phyloP scores from a whole-genome alignment of 2,329 filamentous ascomycete species.

The Xylaria sp. region DNA sequence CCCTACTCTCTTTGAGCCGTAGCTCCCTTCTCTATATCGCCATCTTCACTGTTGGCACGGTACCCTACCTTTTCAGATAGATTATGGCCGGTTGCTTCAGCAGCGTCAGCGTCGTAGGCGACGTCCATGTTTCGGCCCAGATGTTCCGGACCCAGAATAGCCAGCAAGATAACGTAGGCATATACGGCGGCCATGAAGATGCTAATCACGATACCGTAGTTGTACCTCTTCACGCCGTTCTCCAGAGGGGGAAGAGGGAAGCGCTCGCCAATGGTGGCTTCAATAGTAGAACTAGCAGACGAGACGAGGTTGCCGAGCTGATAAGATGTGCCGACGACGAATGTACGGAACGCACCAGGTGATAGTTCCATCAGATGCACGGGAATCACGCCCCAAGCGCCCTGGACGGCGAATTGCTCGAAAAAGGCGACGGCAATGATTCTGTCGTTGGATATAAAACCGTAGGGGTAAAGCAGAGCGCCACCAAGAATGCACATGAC shows the following conservation, averaged over 20 bases:
- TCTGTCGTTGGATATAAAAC: slow-evolving; percentile 69
- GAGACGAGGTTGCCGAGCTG: slow-evolving; percentile 81
- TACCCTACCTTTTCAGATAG: slow-evolving; percentile 49
- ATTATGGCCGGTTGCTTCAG: slow-evolving; percentile 58
- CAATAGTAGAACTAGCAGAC: slow-evolving; percentile 77
- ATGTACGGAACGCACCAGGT: slow-evolving; percentile 77
- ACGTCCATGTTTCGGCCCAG: slow-evolving; percentile 63
- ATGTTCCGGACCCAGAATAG: slow-evolving; percentile 70
- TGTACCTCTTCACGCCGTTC: slow-evolving; percentile 62
- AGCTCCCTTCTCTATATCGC: slow-evolving; percentile 47
- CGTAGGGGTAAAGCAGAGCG: slow-evolving; percentile 85
- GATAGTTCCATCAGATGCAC: slow-evolving; percentile 83
- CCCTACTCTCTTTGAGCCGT: slow-evolving; percentile 37
- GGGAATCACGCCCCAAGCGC: slow-evolving; percentile 80
- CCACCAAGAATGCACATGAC: slow-evolving; percentile 73
- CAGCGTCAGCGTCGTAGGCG: slow-evolving; percentile 59
- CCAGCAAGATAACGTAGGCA: slow-evolving; percentile 69
- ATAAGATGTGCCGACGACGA: slow-evolving; percentile 78
- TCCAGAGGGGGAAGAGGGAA: slow-evolving; percentile 74
- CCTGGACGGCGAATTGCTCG: slow-evolving; percentile 82
- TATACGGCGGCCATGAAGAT: slow-evolving; percentile 93
- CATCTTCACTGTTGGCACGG: slow-evolving; percentile 41
- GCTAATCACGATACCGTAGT: slow-evolving; percentile 86
- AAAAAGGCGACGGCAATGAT: slow-evolving; percentile 87
- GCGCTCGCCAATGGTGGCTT: slow-evolving; percentile 77